Evolutionary conservation across 306 rosid genomes (phyloP), one percentile per base, ranked within the genome.

Genomic region (Quercus suber): DNA sequence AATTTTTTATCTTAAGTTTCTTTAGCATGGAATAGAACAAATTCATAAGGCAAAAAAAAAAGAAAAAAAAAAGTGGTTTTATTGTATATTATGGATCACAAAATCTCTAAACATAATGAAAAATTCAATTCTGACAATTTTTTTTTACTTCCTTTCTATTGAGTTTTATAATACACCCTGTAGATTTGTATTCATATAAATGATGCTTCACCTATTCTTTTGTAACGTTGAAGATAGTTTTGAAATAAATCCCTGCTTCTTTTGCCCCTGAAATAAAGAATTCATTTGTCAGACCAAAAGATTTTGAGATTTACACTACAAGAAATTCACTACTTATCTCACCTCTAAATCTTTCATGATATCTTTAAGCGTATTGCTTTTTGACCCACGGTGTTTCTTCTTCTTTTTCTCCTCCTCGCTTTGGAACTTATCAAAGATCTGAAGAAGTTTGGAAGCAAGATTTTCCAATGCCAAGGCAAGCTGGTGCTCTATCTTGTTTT

Each of bases 401-500:
- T 80, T 83, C 67, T 81, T 75, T 73, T 80, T 71, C 20, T 80
- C 82, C 64, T 80, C 74, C 37, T 70, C 10, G 80, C 27, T 45
- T 31, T 71, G 57, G 70, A 35, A 53, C 68, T 83, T 28, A 78
- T 43, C 69, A 82, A 63, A 69, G 84, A 52, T 74, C 85, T 83
- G 78, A 82, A 80, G 74, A 77, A 76, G 75, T 81, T 79, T 25
- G 89, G 93, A 71, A 88, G 65, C 72, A 55, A 5, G 35, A 76
- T n/a, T 57, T 80, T 86, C 87, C 89, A 86, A 61, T 84, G 21
- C 89, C 89, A 64, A 86, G 81, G 78, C 88, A 89, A 80, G 82
- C 30, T 69, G 87, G 71, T 25, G 20, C 76, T 75, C 53, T 77
- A 65, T 37, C 41, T 65, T 76, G 9, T 79, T 82, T 79, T 2